Conservation (phyloP, 192 early-diverging fungal genomes). For the Ambispora gerdemannii region DNA sequence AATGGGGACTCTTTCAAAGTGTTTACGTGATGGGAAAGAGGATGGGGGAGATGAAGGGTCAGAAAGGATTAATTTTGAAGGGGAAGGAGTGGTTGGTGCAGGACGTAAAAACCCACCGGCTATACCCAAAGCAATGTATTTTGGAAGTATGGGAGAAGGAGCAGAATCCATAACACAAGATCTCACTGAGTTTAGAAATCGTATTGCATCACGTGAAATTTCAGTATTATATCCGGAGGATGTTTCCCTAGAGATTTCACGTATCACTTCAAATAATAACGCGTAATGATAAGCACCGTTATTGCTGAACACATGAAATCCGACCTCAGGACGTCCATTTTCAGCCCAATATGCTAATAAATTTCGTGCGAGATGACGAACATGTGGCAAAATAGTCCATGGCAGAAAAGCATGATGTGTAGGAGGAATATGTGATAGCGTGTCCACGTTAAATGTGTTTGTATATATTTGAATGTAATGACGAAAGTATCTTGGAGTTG, state of each 20-base stretch:
- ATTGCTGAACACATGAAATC: conserved; percentile 28
- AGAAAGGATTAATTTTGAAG: not conserved
- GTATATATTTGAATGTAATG: conserved; percentile 20
- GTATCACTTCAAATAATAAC: conserved; percentile 20
- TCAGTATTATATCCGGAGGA: not conserved
- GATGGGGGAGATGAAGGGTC: not conserved
- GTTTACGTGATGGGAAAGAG: not conserved
- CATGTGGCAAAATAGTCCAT: conserved; percentile 8
- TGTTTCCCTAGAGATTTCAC: not conserved
- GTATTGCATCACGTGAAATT: conserved; percentile 8
- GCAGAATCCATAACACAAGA: conserved; percentile 28
- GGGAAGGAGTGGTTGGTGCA: not conserved
- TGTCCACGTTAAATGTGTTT: conserved; percentile 3
- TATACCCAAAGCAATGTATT: conserved; percentile 26
- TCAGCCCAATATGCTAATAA: conserved; percentile 16
- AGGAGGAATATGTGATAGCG: conserved; percentile 26
- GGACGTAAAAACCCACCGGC: conserved; percentile 8
- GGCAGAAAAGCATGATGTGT: conserved; percentile 25
- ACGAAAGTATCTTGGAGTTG: conserved; percentile 7
- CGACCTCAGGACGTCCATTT: conserved; percentile 13
- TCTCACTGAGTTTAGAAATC: conserved; percentile 23
- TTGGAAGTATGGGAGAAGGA: conserved; percentile 24
- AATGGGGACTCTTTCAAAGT: not conserved
- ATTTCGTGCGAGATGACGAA: conserved; percentile 13
- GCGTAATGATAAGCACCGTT: conserved; percentile 28